Evolutionary conservation across 805 yeast genomes (phyloP).

Genomic region (Zygosaccharomyces lentus): DNA sequence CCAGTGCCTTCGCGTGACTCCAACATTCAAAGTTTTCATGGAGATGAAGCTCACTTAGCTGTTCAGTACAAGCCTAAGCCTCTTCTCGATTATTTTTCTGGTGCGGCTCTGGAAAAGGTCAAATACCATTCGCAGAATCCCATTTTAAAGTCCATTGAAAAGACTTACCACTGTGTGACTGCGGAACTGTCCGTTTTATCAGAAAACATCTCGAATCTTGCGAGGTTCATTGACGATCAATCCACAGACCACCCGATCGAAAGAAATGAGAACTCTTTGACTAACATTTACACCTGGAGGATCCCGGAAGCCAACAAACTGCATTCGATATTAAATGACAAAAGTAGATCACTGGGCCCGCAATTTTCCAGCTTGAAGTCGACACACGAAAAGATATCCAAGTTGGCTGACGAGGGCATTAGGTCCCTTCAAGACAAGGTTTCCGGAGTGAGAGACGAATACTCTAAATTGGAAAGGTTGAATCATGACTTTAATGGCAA

Average conservation of each 20-base stretch:
- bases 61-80: constrained; percentile 22
- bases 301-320: constrained; percentile 29
- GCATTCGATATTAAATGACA: constrained; percentile 8
- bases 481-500: constrained; percentile 5
- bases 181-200: constrained; percentile 35
- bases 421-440: constrained; percentile 1
- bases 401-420: background rate
- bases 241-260: constrained; percentile 18
- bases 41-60: constrained; percentile 34
- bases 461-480: constrained; percentile 12
- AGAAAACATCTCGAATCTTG: constrained; percentile 30
- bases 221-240: constrained; percentile 35
- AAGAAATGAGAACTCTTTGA: constrained; percentile 30
- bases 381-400: constrained; percentile 6
- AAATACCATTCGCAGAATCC: constrained; percentile 15
- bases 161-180: constrained; percentile 25
- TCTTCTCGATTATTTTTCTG: constrained; percentile 18
- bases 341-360: background rate
- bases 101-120: constrained; percentile 18
- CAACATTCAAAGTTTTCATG: constrained; percentile 29
- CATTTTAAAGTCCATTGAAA: constrained; percentile 24
- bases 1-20: constrained; percentile 12
- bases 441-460: constrained; percentile 7
- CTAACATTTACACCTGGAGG: constrained; percentile 38
- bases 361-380: background rate